Base-by-base conservation (phyloP, 2,329 filamentous ascomycete species). In the Arthrobotrys musiformis region DNA sequence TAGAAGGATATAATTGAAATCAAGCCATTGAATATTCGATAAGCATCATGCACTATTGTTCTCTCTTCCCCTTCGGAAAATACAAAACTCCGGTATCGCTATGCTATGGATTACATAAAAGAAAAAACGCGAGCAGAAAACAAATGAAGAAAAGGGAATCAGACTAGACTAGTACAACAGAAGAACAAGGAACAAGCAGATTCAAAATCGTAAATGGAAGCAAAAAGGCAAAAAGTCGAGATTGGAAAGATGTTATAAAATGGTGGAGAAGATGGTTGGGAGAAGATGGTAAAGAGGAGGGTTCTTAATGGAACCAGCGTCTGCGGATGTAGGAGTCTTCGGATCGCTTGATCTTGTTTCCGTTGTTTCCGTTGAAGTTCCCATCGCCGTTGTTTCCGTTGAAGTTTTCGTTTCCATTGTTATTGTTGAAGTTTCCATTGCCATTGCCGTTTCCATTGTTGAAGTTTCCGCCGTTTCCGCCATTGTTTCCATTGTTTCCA, bases 11-110 rank as follows among this genome's bases (percentile, higher is more conserved):
- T n/a, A 42, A 19, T 42, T 42, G n/a, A n/a, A n/a, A 40, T 58
- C 54, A 40, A 58, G 54, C 33, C 33, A 15, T 58, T 58, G 54
- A 40, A 40, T 58, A n/a, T 58, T 58, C 30, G 54, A 8, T 40
- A 24, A 58, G 22, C 19, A 40, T 40, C 17, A n/a, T 58, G 9
- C 22, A 48, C 11, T 35, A 11, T 35, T 35, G 5, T 35, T 35
- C 30, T 35, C 30, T 48, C 54, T 13, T 24, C 30, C 26, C 19
- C 33, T 40, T n/a, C 26, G 17, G 7, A 56, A 40, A 40, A 50
- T 2, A 11, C 11, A 19, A 58, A 58, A 40, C 54, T 58, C 54
- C 54, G 22, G 54, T 58, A 24, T 58, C 54, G 54, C 54, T 58
- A 58, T 58, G 54, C 54, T 56, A 56, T 54, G 24, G n/a, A n/a